Evolutionary conservation across 73 alveolate genomes (phyloP).

Genomic region (Diophrys appendiculata): DNA sequence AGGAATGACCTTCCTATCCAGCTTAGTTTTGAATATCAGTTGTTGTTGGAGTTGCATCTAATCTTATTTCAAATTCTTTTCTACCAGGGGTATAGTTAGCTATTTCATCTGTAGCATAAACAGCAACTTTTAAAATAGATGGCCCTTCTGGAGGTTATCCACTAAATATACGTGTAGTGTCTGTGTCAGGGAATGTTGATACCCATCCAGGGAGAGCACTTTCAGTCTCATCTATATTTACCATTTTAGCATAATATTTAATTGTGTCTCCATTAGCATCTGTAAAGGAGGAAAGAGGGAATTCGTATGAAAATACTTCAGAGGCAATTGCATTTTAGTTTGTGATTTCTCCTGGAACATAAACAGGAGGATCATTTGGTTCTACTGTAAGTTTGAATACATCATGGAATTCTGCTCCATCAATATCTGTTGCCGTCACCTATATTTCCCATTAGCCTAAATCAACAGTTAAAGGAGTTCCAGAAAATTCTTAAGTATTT

Average conservation of each 20-base stretch:
- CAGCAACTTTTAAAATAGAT: background rate
- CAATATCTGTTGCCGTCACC: background rate
- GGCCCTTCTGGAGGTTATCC: background rate
- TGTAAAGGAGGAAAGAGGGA: background rate
- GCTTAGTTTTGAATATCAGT: background rate
- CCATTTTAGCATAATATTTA: no score
- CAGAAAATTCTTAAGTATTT: background rate
- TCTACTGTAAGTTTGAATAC: background rate
- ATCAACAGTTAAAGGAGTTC: background rate
- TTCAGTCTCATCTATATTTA: no score
- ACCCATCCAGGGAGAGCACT: background rate
- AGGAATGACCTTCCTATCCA: background rate
- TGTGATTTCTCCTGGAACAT: background rate
- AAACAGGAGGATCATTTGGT: background rate
- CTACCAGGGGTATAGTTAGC: background rate
- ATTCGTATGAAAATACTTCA: background rate
- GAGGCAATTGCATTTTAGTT: background rate
- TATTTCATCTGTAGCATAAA: background rate
- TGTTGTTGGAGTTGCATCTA: background rate
- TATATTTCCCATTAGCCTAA: background rate
- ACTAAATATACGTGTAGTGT: background rate
- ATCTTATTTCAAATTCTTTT: background rate
- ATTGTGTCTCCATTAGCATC: background rate
- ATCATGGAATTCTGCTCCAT: background rate
- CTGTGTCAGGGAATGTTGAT: background rate